Percentiles rank a stretch among this genome's conserved stretches.
phyloP scores from a whole-genome alignment of 1,139 yeast species.

The Blastobotrys illinoisensis region DNA sequence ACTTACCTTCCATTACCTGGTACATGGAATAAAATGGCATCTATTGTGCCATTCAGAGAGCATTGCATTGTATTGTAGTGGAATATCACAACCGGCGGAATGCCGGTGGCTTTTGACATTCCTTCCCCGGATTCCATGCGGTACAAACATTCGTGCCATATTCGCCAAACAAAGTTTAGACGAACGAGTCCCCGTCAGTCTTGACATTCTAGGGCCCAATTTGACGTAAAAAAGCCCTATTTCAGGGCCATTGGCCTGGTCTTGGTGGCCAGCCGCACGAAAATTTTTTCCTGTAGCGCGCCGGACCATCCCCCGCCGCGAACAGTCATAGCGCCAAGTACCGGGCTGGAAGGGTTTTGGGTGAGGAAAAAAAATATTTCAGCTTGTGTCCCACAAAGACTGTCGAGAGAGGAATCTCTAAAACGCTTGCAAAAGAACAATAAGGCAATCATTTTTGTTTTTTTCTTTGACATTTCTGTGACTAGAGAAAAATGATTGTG shows the following conservation, averaged over 20 bases:
- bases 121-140: not conserved
- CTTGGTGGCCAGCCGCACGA: not conserved
- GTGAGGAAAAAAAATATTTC: not conserved
- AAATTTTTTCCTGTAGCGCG: not conserved
- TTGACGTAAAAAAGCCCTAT: no score
- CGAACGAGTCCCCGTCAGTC: not conserved
- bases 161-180: not conserved
- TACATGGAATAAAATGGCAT: no score
- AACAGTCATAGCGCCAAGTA: not conserved
- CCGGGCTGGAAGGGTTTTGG: not conserved
- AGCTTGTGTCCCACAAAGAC: not conserved
- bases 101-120: not conserved
- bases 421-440: not conserved
- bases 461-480: not conserved
- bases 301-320: not conserved
- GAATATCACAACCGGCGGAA: not conserved
- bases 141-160: not conserved
- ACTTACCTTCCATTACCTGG: no score
- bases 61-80: no score
- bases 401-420: not conserved
- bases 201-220: no score
- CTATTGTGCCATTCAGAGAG: no score
- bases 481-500: slow-evolving; percentile 40
- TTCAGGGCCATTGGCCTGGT: not conserved
- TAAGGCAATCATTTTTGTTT: not conserved